Evolutionary conservation across 257 asterid genomes (phyloP), one percentile per base, ranked within the genome.

Genomic region (Linaria vulgaris): DNA sequence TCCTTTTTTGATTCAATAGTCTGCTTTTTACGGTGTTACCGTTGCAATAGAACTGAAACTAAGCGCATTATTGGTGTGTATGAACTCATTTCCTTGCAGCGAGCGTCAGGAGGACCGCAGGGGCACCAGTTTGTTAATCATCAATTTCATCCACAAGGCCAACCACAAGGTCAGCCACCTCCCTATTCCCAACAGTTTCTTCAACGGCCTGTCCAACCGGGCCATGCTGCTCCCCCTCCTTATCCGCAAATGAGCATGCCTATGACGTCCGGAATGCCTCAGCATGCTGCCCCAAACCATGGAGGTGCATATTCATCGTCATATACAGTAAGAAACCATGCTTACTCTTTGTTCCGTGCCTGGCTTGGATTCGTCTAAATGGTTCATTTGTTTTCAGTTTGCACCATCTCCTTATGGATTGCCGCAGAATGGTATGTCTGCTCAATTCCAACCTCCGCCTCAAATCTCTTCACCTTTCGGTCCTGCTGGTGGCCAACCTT

Each of bases 161-260:
- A 74, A 64, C 56, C 70, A 17, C 94, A 80, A 65, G 76, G 68
- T 76, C 95, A 86, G 51, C 79, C 58, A 10, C 83, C 80, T 60
- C 95, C 73, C 66, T 89, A 76, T 81, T 81, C 96, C 69, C 97
- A 90, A 64, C 95, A 85, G 63, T 89, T 79, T 78, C 72, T 82
- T 76, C 78, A 69, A 23, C 78, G 84, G 34, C 84, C 85, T 34
- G 25, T 74, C 44, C 96, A 83, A 73, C 74, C 83, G 53, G 88
- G 86, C 48, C 84, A 69, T 62, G 77, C 64, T 58, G 69, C 77
- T 38, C 89, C 82, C 56, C 61, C 90, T 49, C 77, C 87, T 0
- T 85, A 79, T 62, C 72, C 79, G 75, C 95, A 84, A 62, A 69
- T 80, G 47, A 80, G 76, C 69, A 80, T 80, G 83, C 71, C 91